phyloP scores from a whole-genome alignment of 306 rosid species.

The Rosa lucieae region DNA sequence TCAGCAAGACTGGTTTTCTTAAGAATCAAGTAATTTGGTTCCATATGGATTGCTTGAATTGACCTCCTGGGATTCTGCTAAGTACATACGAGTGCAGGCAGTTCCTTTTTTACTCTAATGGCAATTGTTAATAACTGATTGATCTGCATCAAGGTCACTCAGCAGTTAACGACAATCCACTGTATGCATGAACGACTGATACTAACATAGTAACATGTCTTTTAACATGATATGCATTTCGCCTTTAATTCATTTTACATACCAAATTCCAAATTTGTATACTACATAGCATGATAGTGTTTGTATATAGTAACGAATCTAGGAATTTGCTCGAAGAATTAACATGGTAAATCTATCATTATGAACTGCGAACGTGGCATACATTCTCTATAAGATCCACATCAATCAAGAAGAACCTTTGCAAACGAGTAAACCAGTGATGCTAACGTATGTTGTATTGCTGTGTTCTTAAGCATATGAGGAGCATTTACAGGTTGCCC shows the following conservation, averaged over 20 bases:
- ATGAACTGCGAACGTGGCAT: too few species aligned
- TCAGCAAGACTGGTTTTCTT: background rate
- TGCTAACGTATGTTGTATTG: too few species aligned
- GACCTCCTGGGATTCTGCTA: background rate
- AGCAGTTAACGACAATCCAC: background rate
- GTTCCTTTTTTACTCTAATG: background rate
- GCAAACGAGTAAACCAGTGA: background rate
- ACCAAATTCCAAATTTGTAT: background rate
- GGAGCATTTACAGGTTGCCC: too few species aligned
- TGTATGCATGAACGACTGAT: background rate
- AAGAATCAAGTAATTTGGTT: slow-evolving; percentile 1
- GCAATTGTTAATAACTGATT: background rate
- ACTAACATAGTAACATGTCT: background rate
- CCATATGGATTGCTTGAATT: slow-evolving; percentile 2
- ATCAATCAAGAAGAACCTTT: background rate
- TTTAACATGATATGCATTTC: background rate
- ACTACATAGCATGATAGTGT: too few species aligned
- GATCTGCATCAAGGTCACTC: background rate
- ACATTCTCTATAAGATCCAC: background rate
- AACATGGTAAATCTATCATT: too few species aligned
- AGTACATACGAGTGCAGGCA: background rate
- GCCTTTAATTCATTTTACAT: background rate
- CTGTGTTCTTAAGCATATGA: too few species aligned
- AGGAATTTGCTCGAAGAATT: background rate
- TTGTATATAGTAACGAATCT: too few species aligned